These are phyloP conservation scores for Russula griseocarnosa DNA, from an alignment of 768 basidiomycete species.

Conservation along the genomic window DNA sequence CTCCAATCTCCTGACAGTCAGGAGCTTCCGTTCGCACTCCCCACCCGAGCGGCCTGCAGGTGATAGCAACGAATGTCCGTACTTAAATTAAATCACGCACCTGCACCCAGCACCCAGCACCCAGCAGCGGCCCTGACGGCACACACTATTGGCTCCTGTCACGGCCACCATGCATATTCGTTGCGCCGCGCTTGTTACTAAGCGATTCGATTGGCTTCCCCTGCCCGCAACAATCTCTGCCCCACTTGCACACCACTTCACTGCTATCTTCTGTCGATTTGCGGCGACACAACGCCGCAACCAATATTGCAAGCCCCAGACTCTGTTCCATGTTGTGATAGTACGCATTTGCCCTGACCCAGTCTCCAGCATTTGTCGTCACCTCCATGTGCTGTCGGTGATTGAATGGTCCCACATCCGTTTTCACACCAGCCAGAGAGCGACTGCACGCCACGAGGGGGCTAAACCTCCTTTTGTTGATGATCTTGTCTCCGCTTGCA, in stretches of 20 bases:
- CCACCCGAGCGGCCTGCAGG: constrained; percentile 22
- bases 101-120: constrained; percentile 11
- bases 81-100: constrained; percentile 26
- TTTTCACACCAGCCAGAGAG: constrained; percentile 21
- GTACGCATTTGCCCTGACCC: constrained; percentile 17
- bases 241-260: constrained; percentile 21
- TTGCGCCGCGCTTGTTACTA: constrained; percentile 27
- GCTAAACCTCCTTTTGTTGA: constrained; percentile 22
- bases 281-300: constrained; percentile 22
- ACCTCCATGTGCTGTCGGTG: constrained; percentile 19
- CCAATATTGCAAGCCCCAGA: constrained; percentile 11
- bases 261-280: constrained; percentile 11
- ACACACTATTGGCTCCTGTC: constrained; percentile 21
- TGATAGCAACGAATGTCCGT: constrained; percentile 27
- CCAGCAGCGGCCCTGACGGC: constrained; percentile 23
- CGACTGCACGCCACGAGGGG: constrained; percentile 25
- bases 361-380: constrained; percentile 9
- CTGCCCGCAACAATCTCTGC: constrained; percentile 9
- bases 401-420: constrained; percentile 21
- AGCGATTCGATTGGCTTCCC: constrained; percentile 24
- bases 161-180: constrained; percentile 25
- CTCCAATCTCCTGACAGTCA: constrained; percentile 22
- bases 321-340: constrained; percentile 13
- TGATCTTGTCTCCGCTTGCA: constrained; percentile 21
- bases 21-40: constrained; percentile 19